Base-by-base conservation (phyloP, 2,329 filamentous ascomycete species). In the Stemphylium vesicarium region DNA sequence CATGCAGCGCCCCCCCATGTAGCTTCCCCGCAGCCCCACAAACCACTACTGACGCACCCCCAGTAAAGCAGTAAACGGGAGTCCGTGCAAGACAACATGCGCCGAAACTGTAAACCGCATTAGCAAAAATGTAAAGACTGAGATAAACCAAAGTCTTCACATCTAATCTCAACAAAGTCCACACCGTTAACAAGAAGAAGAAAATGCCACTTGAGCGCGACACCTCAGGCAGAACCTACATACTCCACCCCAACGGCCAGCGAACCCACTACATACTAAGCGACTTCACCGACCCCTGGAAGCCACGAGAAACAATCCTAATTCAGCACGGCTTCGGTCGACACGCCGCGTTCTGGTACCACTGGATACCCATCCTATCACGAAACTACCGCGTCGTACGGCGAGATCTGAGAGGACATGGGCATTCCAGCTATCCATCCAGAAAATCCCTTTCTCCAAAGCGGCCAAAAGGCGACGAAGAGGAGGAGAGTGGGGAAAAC, bases 301-400 rank as follows among this genome's bases (percentile, higher is more conserved):
- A 70, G 43, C 60, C 70, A 1, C 15, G 46, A 42, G 65, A 72
- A n/a, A 72, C 73, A 15, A 70, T 76, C 33, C 54, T 76, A 4
- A 74, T 76, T 15, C 72, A 76, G 33, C 73, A 75, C n/a, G 73
- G 73, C 8, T 76, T 76, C 50, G 73, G 62, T 2, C 65, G 74
- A 8, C 68, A 73, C 47, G 50, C 68, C 3, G 64, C 52, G 7
- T 74, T 75, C 52, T 76, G 72, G 72, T 71, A 75, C 49, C 70
- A 74, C 43, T 76, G 73, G 73, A 62, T 76, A 16, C 73, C 74
- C 1, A 31, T 65, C 4, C 57, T 76, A n/a, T 51, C 70, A 1
- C 64, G 62, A 1, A 45, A 65, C 6, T 75, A 72, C 57, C 63
- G 62, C 10, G 66, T 76, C 15, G 70, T 76, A 41, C 60, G 73